phyloP scores from a whole-genome alignment of 148 eudicot genomes.

The Gaultheria prostrata region DNA sequence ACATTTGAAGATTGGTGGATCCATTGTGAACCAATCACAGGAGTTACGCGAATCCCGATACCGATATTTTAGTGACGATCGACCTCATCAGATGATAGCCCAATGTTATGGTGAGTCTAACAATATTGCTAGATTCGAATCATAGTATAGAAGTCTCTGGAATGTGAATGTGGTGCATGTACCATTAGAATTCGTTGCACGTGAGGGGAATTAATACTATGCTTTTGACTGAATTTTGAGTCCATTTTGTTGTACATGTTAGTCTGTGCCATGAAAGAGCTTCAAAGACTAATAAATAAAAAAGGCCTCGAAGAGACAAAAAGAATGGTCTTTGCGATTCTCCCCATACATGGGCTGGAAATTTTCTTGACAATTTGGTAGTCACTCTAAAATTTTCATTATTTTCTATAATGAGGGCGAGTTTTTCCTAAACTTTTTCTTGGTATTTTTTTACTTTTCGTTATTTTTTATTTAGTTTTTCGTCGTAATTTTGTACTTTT shows the following conservation, averaged over 20 bases:
- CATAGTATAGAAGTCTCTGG: not conserved
- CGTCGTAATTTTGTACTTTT: too few species aligned
- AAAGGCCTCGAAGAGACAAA: conserved; percentile 22
- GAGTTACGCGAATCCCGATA: too few species aligned
- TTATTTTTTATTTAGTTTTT: too few species aligned
- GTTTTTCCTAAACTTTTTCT: too few species aligned
- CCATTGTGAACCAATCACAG: not conserved
- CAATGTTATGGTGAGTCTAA: not conserved
- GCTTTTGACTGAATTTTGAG: conserved; percentile 20
- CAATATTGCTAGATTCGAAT: not conserved
- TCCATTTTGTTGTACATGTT: conserved; percentile 11
- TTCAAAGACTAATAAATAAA: not conserved
- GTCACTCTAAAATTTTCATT: not conserved
- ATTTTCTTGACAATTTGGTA: conserved; percentile 3
- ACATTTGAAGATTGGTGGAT: not conserved
- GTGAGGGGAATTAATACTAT: conserved; percentile 11
- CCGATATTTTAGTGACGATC: too few species aligned
- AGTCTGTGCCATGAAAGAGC: conserved; percentile 22
- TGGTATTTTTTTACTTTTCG: too few species aligned
- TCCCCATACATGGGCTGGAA: conserved; percentile 15
- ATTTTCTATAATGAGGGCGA: too few species aligned
- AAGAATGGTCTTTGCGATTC: conserved; percentile 16
- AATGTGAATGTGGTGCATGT: not conserved
- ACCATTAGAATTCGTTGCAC: conserved; percentile 1
- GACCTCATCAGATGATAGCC: not conserved